Percentiles rank a stretch among this genome's conserved stretches.
Evolutionary conservation across 495 filamentous ascomycete species (phyloP).

Genomic region (Penicillium lividum): DNA sequence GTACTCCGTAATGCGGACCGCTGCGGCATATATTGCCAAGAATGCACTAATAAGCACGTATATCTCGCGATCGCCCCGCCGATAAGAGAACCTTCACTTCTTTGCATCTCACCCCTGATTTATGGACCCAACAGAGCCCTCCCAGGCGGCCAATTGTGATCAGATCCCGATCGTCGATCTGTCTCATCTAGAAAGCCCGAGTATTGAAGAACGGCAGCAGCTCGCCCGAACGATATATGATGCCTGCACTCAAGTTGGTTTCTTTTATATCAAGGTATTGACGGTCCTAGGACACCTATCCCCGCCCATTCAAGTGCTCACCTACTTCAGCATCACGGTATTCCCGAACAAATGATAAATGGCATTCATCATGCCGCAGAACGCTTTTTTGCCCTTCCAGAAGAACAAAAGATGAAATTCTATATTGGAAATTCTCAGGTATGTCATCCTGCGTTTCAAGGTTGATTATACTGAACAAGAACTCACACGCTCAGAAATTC

Average conservation of each 20-base stretch:
- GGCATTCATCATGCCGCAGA: conserved; percentile 41
- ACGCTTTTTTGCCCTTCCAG: conserved; percentile 48
- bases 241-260: conserved; percentile 55
- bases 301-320: neutral
- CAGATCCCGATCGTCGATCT: conserved; percentile 46
- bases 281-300: neutral
- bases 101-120: neutral
- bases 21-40: neutral
- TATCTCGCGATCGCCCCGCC: neutral
- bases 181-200: conserved; percentile 27
- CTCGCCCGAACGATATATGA: conserved; percentile 44
- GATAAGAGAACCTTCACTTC: neutral
- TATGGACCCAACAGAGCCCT: conserved; percentile 1
- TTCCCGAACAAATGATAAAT: conserved; percentile 38
- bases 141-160: conserved; percentile 24
- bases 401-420: conserved; percentile 49
- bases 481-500: conserved; percentile 25
- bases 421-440: conserved; percentile 39
- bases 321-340: conserved; percentile 32
- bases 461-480: neutral
- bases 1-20: too few species aligned
- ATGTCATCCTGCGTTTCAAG: neutral
- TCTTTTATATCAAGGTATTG: conserved; percentile 54
- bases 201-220: conserved; percentile 29
- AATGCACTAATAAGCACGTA: neutral